A percentile compares a stretch with the other conserved stretches of the same genome.
Conservation (phyloP, 73 alveolate species). For the Diophrys sp. region DNA sequence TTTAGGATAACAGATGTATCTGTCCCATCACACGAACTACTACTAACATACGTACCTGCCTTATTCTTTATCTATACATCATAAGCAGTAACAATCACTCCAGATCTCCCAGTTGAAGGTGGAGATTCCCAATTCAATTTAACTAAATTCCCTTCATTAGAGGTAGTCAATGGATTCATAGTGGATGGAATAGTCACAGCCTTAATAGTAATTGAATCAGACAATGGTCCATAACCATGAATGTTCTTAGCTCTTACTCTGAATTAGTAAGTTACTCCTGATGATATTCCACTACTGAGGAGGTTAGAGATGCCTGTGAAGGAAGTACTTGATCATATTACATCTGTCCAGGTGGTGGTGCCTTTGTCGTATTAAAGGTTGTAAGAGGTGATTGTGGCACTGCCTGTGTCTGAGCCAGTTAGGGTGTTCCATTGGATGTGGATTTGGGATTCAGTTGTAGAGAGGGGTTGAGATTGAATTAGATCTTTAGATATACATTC, state of each 20-base stretch:
- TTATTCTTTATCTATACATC: not conserved
- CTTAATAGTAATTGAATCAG: not conserved
- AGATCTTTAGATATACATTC: too few species aligned
- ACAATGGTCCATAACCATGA: constrained; percentile 34
- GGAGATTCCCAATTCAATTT: constrained; percentile 36
- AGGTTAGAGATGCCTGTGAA: not conserved
- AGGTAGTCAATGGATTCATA: constrained; percentile 20
- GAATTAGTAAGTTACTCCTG: constrained; percentile 32
- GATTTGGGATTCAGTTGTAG: constrained; percentile 13
- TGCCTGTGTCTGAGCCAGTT: constrained; percentile 1
- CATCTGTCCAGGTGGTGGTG: constrained; percentile 8
- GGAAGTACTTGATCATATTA: constrained; percentile 20
- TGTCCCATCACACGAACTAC: constrained; percentile 3
- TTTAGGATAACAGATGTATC: too few species aligned
- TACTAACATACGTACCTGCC: not conserved
- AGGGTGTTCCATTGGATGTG: constrained; percentile 27
- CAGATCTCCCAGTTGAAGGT: constrained; percentile 2
- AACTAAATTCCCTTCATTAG: constrained; percentile 7
- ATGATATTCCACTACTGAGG: not conserved
- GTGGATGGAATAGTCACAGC: constrained; percentile 35
- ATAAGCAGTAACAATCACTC: constrained; percentile 19
- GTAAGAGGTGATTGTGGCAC: constrained; percentile 12
- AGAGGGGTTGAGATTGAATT: too few species aligned
- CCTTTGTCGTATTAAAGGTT: constrained; percentile 21
- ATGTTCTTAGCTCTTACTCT: constrained; percentile 46